Base-by-base conservation (phyloP, 2,329 filamentous ascomycete species). In the Aureobasidium leucospermi region DNA sequence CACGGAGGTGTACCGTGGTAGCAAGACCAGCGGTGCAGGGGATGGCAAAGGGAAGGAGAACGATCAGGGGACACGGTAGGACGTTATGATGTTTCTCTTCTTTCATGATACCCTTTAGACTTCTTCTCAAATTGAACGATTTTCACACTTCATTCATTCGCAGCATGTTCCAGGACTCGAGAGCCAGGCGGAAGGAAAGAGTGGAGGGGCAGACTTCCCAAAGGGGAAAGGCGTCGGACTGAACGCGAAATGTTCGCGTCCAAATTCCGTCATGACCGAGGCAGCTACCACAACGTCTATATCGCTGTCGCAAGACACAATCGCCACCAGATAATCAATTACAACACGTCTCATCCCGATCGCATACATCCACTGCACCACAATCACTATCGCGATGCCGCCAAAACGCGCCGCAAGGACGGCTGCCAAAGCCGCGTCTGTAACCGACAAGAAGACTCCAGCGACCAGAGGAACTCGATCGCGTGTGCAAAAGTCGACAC, bases 401-500 rank as follows among this genome's bases (percentile, higher is more conserved):
- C 58, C 58, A 1, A 60, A 69, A 65, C 53, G 65, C 65, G 46
- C 64, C 63, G 28, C 49, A 58, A 39, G 47, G 36, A 19, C 56
- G 41, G 59, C 61, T 15, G 55, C 65, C 29, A 53, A 57, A 2
- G 29, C 63, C 42, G 42, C 41, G 34, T 23, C 53, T 43, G 55
- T 45, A n/a, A 28, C 28, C 7, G 4, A 7, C 32, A 38, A 16
- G 29, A 51, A 51, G 38, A 38, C 53, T 23, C 51, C 65, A 16
- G 23, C 59, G 6, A 52, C 63, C 39, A 55, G 63, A 32, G 58
- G 31, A 23, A 60, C 59, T 23, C 62, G 69, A 41, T 64, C 59
- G 45, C 55, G 45, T 34, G 68, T 67, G 42, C 53, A 69, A 60
- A 65, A 64, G 49, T 13, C 38, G 66, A 71, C 61, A 68, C 67